phyloP scores from a whole-genome alignment of 306 rosid species.

The Castanea sativa region DNA sequence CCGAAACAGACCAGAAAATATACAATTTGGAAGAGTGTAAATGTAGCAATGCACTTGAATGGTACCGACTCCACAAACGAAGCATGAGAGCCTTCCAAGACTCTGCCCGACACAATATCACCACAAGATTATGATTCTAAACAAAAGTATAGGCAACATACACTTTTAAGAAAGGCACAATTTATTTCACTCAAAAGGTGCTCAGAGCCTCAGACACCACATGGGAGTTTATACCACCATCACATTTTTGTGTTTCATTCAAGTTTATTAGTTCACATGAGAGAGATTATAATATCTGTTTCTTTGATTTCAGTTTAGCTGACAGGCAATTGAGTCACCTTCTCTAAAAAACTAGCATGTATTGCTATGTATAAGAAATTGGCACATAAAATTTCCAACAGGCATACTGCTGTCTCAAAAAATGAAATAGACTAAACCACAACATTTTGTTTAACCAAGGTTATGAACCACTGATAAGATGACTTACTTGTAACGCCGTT shows the following conservation, averaged over 20 bases:
- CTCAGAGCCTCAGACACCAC: neutral
- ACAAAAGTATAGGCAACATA: neutral
- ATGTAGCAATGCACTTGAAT: constrained; percentile 43
- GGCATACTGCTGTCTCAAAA: neutral
- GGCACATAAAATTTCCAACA: neutral
- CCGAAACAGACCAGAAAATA: constrained; percentile 73
- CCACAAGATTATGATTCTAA: neutral
- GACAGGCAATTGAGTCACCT: neutral
- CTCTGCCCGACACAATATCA: constrained; percentile 40
- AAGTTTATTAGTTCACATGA: neutral
- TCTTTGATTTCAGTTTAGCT: neutral
- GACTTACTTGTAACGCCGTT: constrained; percentile 72
- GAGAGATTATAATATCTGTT: neutral
- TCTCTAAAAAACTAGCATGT: neutral
- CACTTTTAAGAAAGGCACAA: neutral
- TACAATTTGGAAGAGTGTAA: constrained; percentile 67
- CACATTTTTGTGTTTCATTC: neutral
- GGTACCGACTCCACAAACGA: constrained; percentile 82
- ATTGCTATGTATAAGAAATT: neutral
- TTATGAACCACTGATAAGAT: neutral
- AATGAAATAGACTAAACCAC: neutral
- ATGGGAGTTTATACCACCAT: neutral
- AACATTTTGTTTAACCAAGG: neutral
- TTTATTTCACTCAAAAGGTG: neutral
- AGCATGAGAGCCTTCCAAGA: constrained; percentile 72